A percentile compares a stretch with the other conserved stretches of the same genome.
phyloP scores from a whole-genome alignment of 1,284 basidiomycete genomes.

The Pascua guehoae region DNA sequence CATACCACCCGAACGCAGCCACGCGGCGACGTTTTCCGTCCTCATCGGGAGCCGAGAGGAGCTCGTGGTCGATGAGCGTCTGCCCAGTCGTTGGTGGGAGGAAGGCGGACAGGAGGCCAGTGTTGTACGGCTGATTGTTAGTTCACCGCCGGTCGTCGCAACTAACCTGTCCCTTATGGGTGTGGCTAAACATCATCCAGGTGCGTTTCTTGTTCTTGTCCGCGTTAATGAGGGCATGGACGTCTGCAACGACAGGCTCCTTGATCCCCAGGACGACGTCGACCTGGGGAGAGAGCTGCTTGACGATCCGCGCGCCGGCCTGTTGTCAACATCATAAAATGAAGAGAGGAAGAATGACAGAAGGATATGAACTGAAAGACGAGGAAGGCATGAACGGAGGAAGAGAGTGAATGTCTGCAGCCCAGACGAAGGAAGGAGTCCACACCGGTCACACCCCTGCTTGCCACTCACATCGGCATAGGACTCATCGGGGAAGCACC shows the following conservation, averaged over 20 bases:
- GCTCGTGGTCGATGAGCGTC: conserved; percentile 77
- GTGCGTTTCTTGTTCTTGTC: conserved; percentile 29
- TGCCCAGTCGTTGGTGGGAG: conserved; percentile 51
- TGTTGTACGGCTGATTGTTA: conserved; percentile 72
- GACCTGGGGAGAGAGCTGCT: conserved; percentile 57
- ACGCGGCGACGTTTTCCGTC: conserved; percentile 62
- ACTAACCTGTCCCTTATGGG: conserved; percentile 60
- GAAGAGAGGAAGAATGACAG: neutral
- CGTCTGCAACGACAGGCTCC: conserved; percentile 66
- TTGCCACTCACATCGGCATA: conserved; percentile 61
- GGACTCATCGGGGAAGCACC: conserved; percentile 65
- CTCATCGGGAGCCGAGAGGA: conserved; percentile 56
- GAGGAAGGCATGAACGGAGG: too few species aligned
- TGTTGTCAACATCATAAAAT: conserved; percentile 37
- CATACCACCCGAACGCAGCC: conserved; percentile 84
- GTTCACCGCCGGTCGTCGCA: neutral
- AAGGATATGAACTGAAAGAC: too few species aligned
- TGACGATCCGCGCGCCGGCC: conserved; percentile 69
- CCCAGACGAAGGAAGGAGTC: too few species aligned
- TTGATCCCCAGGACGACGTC: conserved; percentile 83
- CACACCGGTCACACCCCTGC: too few species aligned
- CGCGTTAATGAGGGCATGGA: conserved; percentile 43
- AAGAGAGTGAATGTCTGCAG: too few species aligned
- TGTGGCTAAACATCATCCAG: conserved; percentile 81
- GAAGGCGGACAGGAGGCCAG: conserved; percentile 67